Base-by-base conservation (phyloP, 768 basidiomycete genomes). In the Mycena latifolia region DNA sequence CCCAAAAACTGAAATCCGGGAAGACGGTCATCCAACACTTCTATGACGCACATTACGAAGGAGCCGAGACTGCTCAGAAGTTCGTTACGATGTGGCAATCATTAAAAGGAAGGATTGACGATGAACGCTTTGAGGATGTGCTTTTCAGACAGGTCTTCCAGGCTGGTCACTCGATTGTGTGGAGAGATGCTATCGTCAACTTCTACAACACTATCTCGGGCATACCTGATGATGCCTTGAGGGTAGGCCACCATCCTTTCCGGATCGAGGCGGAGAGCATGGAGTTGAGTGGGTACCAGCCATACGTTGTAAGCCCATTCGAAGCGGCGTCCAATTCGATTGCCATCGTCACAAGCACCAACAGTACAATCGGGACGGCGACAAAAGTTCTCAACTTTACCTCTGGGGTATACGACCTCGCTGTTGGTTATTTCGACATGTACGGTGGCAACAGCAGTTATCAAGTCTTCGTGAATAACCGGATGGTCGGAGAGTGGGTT, bases 11-110 rank as follows among this genome's bases (percentile, higher is more conserved):
- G 33, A 53, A 68, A 33, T 68, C 67, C n/a, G 67, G 62, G 35
- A 53, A 64, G 53, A 68, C 67, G 46, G 67, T 68, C 56, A 68
- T 68, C 52, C 67, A 68, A 57, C 67, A 68, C 62, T 68, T 68
- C 57, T 68, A 68, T 41, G 67, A 68, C 39, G 67, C 67, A n/a
- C 67, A 68, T 45, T 68, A 68, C 54, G 58, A 64, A n/a, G 67
- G 67, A 39, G 67, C 67, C 18, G 62, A 68, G 56, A 60, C 63
- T 55, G 67, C 67, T 20, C 56, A 64, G 3, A 46, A 59, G 3
- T 68, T 68, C 33, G 61, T 64, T 37, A 33, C 39, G 28, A 63
- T 64, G 62, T 68, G 67, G 67, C 31, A 64, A 47, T 47, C 50
- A 39, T 64, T 68, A 51, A 22, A 68, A 35, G 62, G 58, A 28